Evolutionary conservation across 306 rosid species (phyloP), one percentile per base, ranked within the genome.

Genomic region (Abrus pulchellus): DNA sequence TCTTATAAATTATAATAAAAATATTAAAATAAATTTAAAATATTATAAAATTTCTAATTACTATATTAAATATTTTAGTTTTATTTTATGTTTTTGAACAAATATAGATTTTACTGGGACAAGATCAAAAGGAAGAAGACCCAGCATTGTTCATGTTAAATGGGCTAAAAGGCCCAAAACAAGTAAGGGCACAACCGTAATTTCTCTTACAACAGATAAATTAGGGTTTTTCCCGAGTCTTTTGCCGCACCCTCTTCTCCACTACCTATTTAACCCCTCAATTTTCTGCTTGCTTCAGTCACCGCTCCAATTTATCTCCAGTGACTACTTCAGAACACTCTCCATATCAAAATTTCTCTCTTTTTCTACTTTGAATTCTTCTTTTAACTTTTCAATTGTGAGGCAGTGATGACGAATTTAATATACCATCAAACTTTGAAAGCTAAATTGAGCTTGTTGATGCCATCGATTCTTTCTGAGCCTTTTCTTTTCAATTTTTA

Each of bases 371-470:
- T 32, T 60, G 1, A 0, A 3, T 0, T 5, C 4, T 28, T 40
- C 0, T 2, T 70, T 6, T 64, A 1, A n/a, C 47, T 2, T 28
- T 3, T 2, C 0, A 1, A 7, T 63, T 55, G 0, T 2, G 50
- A 4, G 94, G 97, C 97, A 0, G 81, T 86, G 94, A 92, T 30
- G 98, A 85, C 2, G 20, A 56, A 47, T 52, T 68, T 54, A n/a
- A 60, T 88, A 75, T 92, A 91, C 97, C 98, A 94, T 94, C 98
- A 92, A 92, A 92, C 98, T 92, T 13, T 94, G 98, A 94, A 76
- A 90, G 92, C 98, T 86, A 59, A 56, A 27, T 5, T 3, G 78
- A 72, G 97, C 89, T 92, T 91, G 82, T 91, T 90, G 98, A 92
- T 94, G 97, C 66, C 5, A 87, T 67, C 75, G 2, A 72, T 61